A percentile compares a stretch with the other conserved stretches of the same genome.
Evolutionary conservation across 306 rosid genomes (phyloP).

Genomic region (Spatholobus suberectus): DNA sequence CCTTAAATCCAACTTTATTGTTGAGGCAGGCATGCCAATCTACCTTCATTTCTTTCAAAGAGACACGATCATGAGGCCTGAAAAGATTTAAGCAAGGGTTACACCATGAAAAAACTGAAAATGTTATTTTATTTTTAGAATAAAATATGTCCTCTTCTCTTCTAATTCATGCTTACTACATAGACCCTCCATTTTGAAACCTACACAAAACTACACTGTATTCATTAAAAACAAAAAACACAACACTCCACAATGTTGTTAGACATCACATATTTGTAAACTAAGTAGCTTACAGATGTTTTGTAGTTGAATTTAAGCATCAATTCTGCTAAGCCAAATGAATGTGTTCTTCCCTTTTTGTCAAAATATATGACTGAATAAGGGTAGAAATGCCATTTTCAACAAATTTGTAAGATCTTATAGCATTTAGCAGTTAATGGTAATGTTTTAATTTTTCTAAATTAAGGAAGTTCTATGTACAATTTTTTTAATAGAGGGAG

Average conservation of each 20-base stretch:
- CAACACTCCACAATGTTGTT: background rate
- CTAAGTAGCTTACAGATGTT: background rate
- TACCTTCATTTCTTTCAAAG: constrained; percentile 89
- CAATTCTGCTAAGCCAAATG: constrained; percentile 21
- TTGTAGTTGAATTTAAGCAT: background rate
- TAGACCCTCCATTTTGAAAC: constrained; percentile 3
- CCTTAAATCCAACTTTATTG: constrained; percentile 97
- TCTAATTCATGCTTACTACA: background rate
- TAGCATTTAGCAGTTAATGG: constrained; percentile 18
- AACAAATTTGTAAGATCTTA: constrained; percentile 3
- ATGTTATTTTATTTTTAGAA: background rate
- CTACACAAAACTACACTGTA: background rate
- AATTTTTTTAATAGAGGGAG: constrained; percentile 1
- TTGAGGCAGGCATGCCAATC: constrained; percentile 95
- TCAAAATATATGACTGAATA: constrained; percentile 24
- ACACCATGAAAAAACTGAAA: constrained; percentile 32
- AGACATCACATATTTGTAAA: background rate
- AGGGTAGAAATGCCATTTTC: constrained; percentile 34
- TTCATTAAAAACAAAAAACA: background rate
- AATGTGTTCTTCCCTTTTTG: constrained; percentile 28
- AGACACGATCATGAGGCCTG: constrained; percentile 97
- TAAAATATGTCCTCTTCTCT: background rate
- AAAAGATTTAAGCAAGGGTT: constrained; percentile 42
- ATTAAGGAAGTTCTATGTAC: background rate
- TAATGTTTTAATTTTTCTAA: background rate